Evolutionary conservation across 1,284 basidiomycete genomes (phyloP), one percentile per base, ranked within the genome.

Genomic region (Marasmius oreades): DNA sequence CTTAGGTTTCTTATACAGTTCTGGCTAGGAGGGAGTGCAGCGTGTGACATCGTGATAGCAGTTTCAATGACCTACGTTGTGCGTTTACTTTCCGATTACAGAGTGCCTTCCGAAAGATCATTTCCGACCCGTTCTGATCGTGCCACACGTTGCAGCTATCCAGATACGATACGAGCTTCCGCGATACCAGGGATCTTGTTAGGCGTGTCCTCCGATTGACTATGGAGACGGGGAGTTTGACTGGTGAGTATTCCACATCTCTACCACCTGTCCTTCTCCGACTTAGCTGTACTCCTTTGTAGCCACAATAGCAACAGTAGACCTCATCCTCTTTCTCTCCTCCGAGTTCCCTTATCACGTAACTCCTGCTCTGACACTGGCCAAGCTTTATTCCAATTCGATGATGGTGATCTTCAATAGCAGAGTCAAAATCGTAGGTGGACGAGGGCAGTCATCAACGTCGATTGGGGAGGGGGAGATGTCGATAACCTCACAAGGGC

Each of bases 371-470:
- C 23, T 50, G 8, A 31, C 16, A n/a, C 7, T 50, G 6, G 23
- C 47, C 10, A 50, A 50, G 47, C 26, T 50, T 2, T 50, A 50
- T n/a, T 50, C 26, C 8, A 50, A 50, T 50, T 50, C 47, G 4
- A 8, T 50, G 11, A 8, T 50, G 12, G 47, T 31, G 26, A 50
- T 31, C 3, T n/a, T 50, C 23, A 50, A 50, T n/a, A n/a, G 12
- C 5, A 11, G 47, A 33, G 18, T 50, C 11, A 26, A n/a, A 16
- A 50, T 50, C 14, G 12, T 18, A 7, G 47, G 47, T 16, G 47
- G 10, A 7, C 24, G 47, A 16, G 7, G n/a, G 10, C 5, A 4
- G 28, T 5, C 28, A 31, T 31, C 10, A 10, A 10, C 5, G n/a
- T n/a, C n/a, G n/a, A n/a, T n/a, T n/a, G n/a, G n/a, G 4, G 28